Percentiles rank a stretch among this genome's conserved stretches.
These are phyloP conservation scores for Paecilomyces fulvus DNA, from an alignment of 2,329 filamentous ascomycete genomes.

Conservation along the genomic window DNA sequence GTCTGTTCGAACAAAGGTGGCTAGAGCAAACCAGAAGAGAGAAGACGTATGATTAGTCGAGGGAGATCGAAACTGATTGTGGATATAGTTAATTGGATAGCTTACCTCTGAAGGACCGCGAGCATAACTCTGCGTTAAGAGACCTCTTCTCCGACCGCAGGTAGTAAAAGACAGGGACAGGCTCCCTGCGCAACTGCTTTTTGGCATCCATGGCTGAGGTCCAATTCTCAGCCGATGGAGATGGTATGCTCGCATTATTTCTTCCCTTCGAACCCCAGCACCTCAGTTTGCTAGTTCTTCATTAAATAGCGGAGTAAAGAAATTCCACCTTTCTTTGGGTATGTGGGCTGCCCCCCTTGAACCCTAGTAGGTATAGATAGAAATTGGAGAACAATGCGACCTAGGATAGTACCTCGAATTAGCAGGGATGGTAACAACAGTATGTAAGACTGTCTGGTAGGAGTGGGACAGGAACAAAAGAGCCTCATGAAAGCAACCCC, in stretches of 20 bases:
- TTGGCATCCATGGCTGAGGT: constrained; percentile 1
- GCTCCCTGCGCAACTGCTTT: background rate
- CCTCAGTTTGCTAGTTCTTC: background rate
- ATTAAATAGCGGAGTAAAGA: too few relatives aligned
- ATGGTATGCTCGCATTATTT: background rate
- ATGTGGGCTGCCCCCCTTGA: background rate
- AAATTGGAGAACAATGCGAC: background rate
- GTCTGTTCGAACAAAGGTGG: constrained; percentile 41
- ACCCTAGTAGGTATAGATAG: background rate
- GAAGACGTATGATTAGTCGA: background rate
- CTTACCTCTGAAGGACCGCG: constrained; percentile 22
- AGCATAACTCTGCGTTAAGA: constrained; percentile 22
- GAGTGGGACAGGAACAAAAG: background rate
- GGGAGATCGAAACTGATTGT: background rate
- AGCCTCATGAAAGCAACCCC: background rate
- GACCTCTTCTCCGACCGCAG: constrained; percentile 7
- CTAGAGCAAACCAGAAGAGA: constrained; percentile 12
- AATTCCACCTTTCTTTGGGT: too few relatives aligned
- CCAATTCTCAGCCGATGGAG: background rate
- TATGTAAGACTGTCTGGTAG: background rate
- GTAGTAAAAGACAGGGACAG: background rate
- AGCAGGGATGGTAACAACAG: background rate
- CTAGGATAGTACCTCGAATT: background rate
- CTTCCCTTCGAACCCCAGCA: background rate
- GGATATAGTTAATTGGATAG: background rate